A percentile compares a stretch with the other conserved stretches of the same genome.
Evolutionary conservation across 2,329 filamentous ascomycete genomes (phyloP).

Genomic region (Pseudocercospora macadamiae): DNA sequence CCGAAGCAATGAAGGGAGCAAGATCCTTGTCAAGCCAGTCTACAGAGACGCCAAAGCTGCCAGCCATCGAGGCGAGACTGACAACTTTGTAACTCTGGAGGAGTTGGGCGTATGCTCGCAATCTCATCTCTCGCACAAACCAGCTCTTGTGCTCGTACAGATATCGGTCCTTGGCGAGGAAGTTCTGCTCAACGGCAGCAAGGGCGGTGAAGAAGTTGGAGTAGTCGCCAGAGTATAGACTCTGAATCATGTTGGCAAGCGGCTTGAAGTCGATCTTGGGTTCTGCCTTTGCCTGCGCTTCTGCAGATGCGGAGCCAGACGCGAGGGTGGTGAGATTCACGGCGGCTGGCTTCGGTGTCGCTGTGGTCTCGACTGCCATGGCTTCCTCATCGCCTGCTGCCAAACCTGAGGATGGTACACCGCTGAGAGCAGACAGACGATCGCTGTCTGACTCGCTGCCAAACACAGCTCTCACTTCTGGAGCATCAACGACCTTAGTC

Average conservation of each 20-base stretch:
- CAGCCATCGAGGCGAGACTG: constrained; percentile 95
- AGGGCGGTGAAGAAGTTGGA: constrained; percentile 90
- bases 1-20: constrained; percentile 93
- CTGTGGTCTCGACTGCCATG: constrained; percentile 52
- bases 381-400: constrained; percentile 72
- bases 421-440: constrained; percentile 79
- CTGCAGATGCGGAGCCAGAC: constrained; percentile 51
- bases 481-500: constrained; percentile 96
- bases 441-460: constrained; percentile 76
- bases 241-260: constrained; percentile 83
- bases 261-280: constrained; percentile 85
- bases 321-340: constrained; percentile 90
- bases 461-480: constrained; percentile 96
- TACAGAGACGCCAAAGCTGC: constrained; percentile 93
- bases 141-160: constrained; percentile 93
- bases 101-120: constrained; percentile 94
- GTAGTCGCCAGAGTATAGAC: constrained; percentile 92
- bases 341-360: constrained; percentile 60
- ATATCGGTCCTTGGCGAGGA: constrained; percentile 92
- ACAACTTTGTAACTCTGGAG: constrained; percentile 97
- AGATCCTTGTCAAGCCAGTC: constrained; percentile 96
- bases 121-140: constrained; percentile 98
- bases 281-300: constrained; percentile 76
- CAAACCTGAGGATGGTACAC: constrained; percentile 78
- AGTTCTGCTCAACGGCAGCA: constrained; percentile 87